These are phyloP conservation scores for Ettlia oleoabundans DNA, from an alignment of 139 green algal genomes.

Conservation along the genomic window DNA sequence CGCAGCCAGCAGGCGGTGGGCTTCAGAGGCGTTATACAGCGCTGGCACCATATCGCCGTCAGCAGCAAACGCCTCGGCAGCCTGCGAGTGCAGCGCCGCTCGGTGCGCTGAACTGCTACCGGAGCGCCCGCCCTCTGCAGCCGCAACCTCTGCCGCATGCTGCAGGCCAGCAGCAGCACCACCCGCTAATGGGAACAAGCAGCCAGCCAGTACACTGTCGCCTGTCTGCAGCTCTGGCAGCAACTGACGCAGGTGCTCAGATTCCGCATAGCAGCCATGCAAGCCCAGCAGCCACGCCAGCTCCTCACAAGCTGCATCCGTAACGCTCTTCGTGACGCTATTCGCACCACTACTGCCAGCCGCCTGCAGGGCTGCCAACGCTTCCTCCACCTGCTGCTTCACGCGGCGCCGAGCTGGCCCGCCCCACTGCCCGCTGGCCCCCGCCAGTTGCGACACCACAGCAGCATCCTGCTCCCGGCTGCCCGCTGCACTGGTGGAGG, in stretches of 20 bases:
- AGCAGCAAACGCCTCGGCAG: slow-evolving; percentile 7
- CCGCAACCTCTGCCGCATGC: neutral
- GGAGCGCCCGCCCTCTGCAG: neutral
- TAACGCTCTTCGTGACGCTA: too few species aligned
- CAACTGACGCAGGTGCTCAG: neutral
- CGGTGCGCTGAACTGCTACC: neutral
- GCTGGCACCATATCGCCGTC: slow-evolving; percentile 10
- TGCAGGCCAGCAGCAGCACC: neutral
- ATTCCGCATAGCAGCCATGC: neutral
- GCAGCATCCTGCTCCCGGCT: slow-evolving; percentile 5
- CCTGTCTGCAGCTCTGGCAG: too few species aligned
- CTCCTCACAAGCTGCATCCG: neutral
- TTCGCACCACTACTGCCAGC: too few species aligned
- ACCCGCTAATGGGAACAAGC: neutral
- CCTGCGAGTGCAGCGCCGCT: neutral
- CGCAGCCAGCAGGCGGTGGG: slow-evolving; percentile 36
- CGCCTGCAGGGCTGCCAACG: neutral
- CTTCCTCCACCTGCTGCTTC: neutral
- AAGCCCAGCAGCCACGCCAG: slow-evolving; percentile 12
- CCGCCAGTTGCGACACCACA: neutral
- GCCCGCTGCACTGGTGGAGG: slow-evolving; percentile 18
- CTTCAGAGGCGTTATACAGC: slow-evolving; percentile 42
- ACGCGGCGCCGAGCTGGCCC: slow-evolving; percentile 12
- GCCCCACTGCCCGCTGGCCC: too few species aligned
- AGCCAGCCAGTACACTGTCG: neutral